Conservation (phyloP, 441 rosid genomes). For the Manihot esculenta region DNA sequence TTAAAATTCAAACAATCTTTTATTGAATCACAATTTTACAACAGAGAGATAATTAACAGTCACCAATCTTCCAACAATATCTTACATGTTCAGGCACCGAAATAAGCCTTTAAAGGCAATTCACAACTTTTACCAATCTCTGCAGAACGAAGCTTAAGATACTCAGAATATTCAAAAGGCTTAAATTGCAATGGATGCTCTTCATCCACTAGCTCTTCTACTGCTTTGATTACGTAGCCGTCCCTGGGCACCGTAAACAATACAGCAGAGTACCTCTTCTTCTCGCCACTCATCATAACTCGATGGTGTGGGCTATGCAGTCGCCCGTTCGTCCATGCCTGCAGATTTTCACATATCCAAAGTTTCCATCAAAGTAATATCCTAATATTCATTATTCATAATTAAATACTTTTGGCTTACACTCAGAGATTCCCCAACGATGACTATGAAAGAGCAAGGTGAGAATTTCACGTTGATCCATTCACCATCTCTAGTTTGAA, state of each 20-base stretch:
- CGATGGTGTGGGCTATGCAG: slow-evolving; percentile 18
- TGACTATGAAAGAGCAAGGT: slow-evolving; percentile 4
- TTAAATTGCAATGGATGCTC: slow-evolving; percentile 34
- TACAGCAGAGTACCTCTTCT: slow-evolving; percentile 21
- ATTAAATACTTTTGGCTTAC: not conserved
- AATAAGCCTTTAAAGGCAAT: slow-evolving; percentile 18
- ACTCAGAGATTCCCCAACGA: slow-evolving; percentile 25
- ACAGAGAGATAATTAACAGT: not conserved
- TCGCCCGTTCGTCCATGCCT: slow-evolving; percentile 30
- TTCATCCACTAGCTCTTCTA: slow-evolving; percentile 27
- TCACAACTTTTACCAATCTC: slow-evolving; percentile 17
- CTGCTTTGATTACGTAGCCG: slow-evolving; percentile 23
- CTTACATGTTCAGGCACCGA: slow-evolving; percentile 12
- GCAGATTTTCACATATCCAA: not conserved
- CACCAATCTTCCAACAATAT: not conserved
- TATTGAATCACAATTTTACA: no score
- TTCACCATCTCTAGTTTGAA: slow-evolving; percentile 29
- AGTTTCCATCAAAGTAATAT: not conserved
- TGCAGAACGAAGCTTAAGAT: slow-evolving; percentile 13
- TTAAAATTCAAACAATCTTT: no score
- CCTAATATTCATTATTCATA: not conserved
- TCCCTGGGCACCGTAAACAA: slow-evolving; percentile 21
- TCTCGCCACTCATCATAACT: slow-evolving; percentile 26
- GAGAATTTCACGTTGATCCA: slow-evolving; percentile 24
- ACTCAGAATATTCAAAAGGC: slow-evolving; percentile 24